Evolutionary conservation across 75 land plant genomes (phyloP).

Genomic region (Pinus albicaulis): DNA sequence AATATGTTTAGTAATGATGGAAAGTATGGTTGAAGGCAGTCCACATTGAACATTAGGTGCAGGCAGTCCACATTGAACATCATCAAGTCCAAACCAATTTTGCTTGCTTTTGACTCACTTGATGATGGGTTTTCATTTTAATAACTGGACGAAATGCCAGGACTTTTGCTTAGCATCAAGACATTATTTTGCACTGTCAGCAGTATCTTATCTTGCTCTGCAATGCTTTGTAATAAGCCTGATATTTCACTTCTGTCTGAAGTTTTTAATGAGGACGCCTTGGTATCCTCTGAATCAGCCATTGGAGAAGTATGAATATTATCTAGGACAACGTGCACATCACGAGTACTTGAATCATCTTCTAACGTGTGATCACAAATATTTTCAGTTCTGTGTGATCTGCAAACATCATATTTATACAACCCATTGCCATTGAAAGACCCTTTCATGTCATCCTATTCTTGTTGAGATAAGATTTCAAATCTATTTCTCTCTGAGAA

Average conservation of each 20-base stretch:
- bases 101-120: too few relatives aligned
- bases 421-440: background rate
- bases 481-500: background rate
- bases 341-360: slow-evolving; percentile 23
- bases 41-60: too few relatives aligned
- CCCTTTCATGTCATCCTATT: background rate
- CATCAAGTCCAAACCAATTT: too few relatives aligned
- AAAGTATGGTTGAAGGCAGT: too few relatives aligned
- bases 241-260: slow-evolving; percentile 1
- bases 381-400: slow-evolving; percentile 5
- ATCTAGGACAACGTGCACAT: slow-evolving; percentile 55
- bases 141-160: background rate
- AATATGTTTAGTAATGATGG: too few relatives aligned
- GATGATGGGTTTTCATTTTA: background rate
- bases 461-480: background rate
- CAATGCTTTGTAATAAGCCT: slow-evolving; percentile 1
- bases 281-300: background rate
- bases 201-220: background rate
- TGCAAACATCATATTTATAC: background rate
- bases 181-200: slow-evolving; percentile 5
- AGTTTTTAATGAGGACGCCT: background rate
- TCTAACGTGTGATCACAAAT: background rate
- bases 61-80: too few relatives aligned
- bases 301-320: slow-evolving; percentile 2
- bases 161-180: background rate